Evolutionary conservation across 495 filamentous ascomycete genomes (phyloP).

Genomic region (Trichoderma erinaceum): DNA sequence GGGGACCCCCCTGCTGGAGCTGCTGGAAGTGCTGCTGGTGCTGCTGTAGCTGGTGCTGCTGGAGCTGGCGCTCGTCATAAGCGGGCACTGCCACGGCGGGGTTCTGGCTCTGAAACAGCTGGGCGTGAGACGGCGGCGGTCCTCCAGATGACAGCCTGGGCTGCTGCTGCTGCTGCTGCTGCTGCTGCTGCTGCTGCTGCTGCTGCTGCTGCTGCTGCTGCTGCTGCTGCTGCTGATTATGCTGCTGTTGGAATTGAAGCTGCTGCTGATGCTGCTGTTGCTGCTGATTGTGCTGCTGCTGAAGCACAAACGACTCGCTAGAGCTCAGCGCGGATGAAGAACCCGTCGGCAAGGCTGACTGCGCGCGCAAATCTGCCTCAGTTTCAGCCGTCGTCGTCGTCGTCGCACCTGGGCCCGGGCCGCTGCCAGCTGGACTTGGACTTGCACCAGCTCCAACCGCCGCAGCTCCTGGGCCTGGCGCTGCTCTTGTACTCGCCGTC

Average conservation of each 20-base stretch:
- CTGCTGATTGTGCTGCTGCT: slow-evolving; percentile 20
- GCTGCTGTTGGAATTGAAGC: slow-evolving; percentile 18
- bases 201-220: slow-evolving; percentile 19
- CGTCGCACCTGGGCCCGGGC: not conserved
- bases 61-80: slow-evolving; percentile 25
- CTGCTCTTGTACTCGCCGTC: slow-evolving; percentile 16
- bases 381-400: slow-evolving; percentile 12
- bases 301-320: slow-evolving; percentile 41
- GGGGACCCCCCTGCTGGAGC: slow-evolving; percentile 21
- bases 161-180: slow-evolving; percentile 20
- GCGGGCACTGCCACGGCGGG: slow-evolving; percentile 23
- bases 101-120: slow-evolving; percentile 26
- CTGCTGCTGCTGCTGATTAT: slow-evolving; percentile 20
- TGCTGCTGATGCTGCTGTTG: slow-evolving; percentile 21
- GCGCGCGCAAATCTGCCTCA: slow-evolving; percentile 22
- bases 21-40: slow-evolving; percentile 15
- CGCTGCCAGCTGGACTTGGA: not conserved
- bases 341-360: slow-evolving; percentile 38
- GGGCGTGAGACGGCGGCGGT: slow-evolving; percentile 18
- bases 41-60: not conserved
- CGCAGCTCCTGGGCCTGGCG: slow-evolving; percentile 20
- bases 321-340: slow-evolving; percentile 31
- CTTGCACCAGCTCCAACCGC: slow-evolving; percentile 19
- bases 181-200: slow-evolving; percentile 21
- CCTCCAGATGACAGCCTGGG: slow-evolving; percentile 29